These are phyloP conservation scores for Exophiala mesophila DNA, from an alignment of 2,329 filamentous ascomycete species.

Conservation along the genomic window DNA sequence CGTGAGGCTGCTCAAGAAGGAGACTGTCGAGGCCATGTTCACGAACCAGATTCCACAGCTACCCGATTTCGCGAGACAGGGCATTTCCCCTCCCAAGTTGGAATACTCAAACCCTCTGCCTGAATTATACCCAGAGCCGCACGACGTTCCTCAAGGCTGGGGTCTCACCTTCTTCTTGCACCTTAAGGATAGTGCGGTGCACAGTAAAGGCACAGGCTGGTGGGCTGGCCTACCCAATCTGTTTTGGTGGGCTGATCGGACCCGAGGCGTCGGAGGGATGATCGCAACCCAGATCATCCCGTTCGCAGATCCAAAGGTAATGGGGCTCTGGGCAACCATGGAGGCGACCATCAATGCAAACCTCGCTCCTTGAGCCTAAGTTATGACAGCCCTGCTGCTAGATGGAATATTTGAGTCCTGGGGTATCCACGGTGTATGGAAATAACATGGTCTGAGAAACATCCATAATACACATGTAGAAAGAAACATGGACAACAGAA, in stretches of 20 bases:
- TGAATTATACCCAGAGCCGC: conserved; percentile 49
- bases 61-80: conserved; percentile 49
- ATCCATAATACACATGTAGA: neutral
- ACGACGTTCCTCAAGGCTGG: conserved; percentile 67
- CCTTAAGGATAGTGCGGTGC: conserved; percentile 48
- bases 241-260: conserved; percentile 60
- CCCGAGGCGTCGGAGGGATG: conserved; percentile 35
- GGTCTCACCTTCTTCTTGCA: conserved; percentile 57
- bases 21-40: conserved; percentile 61
- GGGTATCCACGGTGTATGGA: neutral
- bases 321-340: conserved; percentile 22
- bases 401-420: too few relatives aligned
- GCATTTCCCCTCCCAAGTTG: conserved; percentile 44
- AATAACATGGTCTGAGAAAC: neutral
- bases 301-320: conserved; percentile 24
- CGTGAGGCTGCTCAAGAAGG: conserved; percentile 49
- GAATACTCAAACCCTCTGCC: conserved; percentile 46
- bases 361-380: neutral
- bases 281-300: conserved; percentile 23
- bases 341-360: conserved; percentile 8
- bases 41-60: conserved; percentile 56
- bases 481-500: neutral
- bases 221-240: conserved; percentile 59
- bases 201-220: conserved; percentile 45
- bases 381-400: neutral